Evolutionary conservation across 2,329 filamentous ascomycete genomes (phyloP), one percentile per base, ranked within the genome.

Genomic region (Xylariaceae sp.): DNA sequence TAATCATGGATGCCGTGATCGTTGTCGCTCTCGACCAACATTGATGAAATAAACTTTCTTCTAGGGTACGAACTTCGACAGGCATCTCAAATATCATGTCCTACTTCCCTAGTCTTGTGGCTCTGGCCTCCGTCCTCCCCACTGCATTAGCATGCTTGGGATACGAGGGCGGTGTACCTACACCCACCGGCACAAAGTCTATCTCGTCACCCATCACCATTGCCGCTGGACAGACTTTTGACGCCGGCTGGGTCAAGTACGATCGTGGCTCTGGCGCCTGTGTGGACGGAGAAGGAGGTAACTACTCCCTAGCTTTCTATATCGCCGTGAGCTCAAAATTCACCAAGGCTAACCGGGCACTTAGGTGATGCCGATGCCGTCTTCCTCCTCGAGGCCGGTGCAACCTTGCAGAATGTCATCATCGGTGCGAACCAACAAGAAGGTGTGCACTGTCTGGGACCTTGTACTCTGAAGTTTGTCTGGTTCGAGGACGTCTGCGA

Each of bases 361-460:
- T 45, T 18, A 54, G 75, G 72, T 17, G 69, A 76, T 46, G 61
- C 63, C 0, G 71, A 71, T 46, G 66, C 70, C 2, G 68, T 73
- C 17, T 63, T 63, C 57, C 42, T 56, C 19, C 53, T 63, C 43
- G 60, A 62, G 50, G 44, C 57, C 14, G 66, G 67, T 14, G 68
- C 60, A 14, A 63, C 65, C 10, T 62, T 69, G 13, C 57, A 60
- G n/a, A 73, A 73, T 56, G 69, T 64, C 45, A 71, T 73, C 50
- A 72, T 73, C 33, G 71, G 71, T 36, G 53, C 65, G 10, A 68
- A 73, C 53, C 71, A 73, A 59, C 63, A 65, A 41, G 71, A 73
- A 57, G 71, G 70, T 50, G 64, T 73, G 31, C 56, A 73, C 59
- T 73, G 70, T 57, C 47, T 60, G 42, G 69, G 70, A 16, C 18